These are phyloP conservation scores for Coemansia pectinata DNA, from an alignment of 192 early-diverging fungal species.

Conservation along the genomic window DNA sequence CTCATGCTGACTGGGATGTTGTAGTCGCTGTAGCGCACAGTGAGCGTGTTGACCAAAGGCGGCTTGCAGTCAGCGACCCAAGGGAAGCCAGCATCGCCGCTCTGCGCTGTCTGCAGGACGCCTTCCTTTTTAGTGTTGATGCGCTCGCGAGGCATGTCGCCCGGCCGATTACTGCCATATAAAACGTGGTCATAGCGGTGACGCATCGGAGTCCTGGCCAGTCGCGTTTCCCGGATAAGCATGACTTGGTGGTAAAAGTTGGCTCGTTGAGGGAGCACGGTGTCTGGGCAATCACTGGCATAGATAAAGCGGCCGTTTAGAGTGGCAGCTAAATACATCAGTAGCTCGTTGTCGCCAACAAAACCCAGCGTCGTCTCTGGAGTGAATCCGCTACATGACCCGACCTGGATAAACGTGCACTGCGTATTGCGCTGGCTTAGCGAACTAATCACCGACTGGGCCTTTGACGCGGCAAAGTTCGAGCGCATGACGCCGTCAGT, in stretches of 20 bases:
- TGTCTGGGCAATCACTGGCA: conserved; percentile 62
- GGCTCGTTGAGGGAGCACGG: conserved; percentile 25
- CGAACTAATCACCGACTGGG: conserved; percentile 52
- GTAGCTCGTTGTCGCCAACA: conserved; percentile 74
- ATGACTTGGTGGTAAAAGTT: conserved; percentile 55
- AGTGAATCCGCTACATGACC: conserved; percentile 60
- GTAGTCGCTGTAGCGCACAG: conserved; percentile 67
- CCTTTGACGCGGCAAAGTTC: conserved; percentile 62
- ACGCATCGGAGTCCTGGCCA: conserved; percentile 36
- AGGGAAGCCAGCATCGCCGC: conserved; percentile 60
- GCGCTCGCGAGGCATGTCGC: conserved; percentile 58
- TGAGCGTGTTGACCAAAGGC: conserved; percentile 61
- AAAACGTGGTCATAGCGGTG: conserved; percentile 36
- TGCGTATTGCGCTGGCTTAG: conserved; percentile 60
- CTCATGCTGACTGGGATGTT: conserved; percentile 60
- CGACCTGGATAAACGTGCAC: conserved; percentile 75
- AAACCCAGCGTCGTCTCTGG: conserved; percentile 76
- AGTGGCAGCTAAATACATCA: conserved; percentile 67
- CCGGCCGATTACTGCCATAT: conserved; percentile 37
- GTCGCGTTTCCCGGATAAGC: conserved; percentile 49
- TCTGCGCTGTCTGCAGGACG: conserved; percentile 13
- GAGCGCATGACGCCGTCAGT: conserved; percentile 79
- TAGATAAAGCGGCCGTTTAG: conserved; percentile 71
- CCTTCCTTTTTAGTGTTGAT: conserved; percentile 28
- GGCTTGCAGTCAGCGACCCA: conserved; percentile 67